Evolutionary conservation across 805 yeast species (phyloP).

Genomic region (Myxozyma mucilagina): DNA sequence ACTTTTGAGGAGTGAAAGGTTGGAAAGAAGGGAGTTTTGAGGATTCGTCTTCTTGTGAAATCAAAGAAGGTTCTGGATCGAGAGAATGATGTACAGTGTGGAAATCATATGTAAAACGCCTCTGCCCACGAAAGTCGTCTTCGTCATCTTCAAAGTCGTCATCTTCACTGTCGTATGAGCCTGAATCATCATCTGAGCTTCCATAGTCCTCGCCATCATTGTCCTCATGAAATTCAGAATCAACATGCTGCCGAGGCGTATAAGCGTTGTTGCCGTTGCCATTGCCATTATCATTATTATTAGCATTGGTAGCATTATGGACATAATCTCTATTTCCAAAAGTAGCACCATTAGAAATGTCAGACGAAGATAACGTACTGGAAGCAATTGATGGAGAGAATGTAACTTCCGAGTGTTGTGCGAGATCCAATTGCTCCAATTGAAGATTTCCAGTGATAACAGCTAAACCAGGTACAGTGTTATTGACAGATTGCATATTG

Average conservation of each 20-base stretch:
- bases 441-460: background rate
- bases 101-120: background rate
- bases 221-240: background rate
- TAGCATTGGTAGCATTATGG: background rate
- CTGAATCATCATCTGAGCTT: background rate
- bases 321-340: background rate
- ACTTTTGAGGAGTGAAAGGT: background rate
- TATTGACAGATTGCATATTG: background rate
- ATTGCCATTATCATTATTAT: background rate
- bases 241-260: background rate
- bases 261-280: background rate
- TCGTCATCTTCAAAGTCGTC: background rate
- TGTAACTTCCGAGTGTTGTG: background rate
- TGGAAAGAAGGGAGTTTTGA: background rate
- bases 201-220: slow-evolving; percentile 5
- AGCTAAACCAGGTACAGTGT: background rate
- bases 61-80: background rate
- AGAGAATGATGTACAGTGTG: background rate
- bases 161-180: background rate
- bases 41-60: background rate
- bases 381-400: background rate
- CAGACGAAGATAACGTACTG: no score
- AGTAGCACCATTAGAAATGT: background rate
- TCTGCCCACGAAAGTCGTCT: background rate
- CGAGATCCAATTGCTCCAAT: background rate